Base-by-base conservation (phyloP, 2,329 filamentous ascomycete species). In the Fusarium euwallaceae region DNA sequence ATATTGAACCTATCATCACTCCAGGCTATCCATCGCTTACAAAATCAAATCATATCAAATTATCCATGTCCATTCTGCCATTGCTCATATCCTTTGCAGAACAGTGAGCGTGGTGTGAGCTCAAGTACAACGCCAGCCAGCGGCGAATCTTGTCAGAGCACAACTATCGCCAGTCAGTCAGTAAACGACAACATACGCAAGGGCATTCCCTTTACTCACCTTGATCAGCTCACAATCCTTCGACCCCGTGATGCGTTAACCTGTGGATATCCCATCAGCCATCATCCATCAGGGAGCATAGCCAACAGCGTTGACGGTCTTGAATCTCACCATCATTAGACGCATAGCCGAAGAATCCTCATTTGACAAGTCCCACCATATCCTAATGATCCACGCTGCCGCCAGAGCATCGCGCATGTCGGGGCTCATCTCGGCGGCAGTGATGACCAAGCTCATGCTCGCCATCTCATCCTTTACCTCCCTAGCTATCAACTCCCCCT, bases 1-100 rank as follows among this genome's bases (percentile, higher is more conserved):
- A 68, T 99, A 97, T 82, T 95, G 78, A 85, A 32, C 43, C 55
- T 66, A 41, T 59, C 27, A 4, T 4, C 24, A 36, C 17, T 43
- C 65, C 11, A 14, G 7, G 58, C 11, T 39, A n/a, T 5, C 37
- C 17, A 10, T 39, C n/a, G 22, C 51, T 16, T 37, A 32, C 3
- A 2, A n/a, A 24, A 29, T 17, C 51, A 32, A 34, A 55, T 32
- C 58, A 29, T 27, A 20, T 39, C 20, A 48, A 37, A n/a, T 16
- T 29, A 39, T 48, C 32, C 24, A 17, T 41, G 29, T 29, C 14
- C 29, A 2, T 56, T 29, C 39, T 37, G 27, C 10, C 9, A n/a
- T 59, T 64, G 29, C 22, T n/a, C 22, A n/a, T 37, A 12, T 37
- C 20, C 37, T 41, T 20, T 29, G 22, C 10, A 16, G n/a, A 27